Percentiles rank a stretch among this genome's conserved stretches.
These are phyloP conservation scores for Coemansia sp. DNA, from an alignment of 192 early-diverging fungal genomes.

Conservation along the genomic window DNA sequence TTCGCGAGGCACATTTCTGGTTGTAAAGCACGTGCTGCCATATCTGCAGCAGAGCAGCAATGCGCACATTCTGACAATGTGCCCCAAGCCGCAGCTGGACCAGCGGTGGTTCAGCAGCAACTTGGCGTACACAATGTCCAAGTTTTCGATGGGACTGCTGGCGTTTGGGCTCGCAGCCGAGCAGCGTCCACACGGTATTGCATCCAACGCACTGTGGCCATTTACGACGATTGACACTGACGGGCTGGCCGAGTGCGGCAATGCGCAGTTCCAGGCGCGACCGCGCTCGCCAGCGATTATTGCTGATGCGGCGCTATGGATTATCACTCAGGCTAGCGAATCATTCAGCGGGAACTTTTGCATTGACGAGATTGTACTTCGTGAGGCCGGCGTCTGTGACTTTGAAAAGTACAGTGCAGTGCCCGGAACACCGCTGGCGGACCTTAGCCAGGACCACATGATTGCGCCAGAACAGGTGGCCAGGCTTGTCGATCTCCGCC, in stretches of 20 bases:
- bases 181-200: conserved; percentile 63
- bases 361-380: conserved; percentile 76
- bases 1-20: conserved; percentile 70
- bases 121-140: conserved; percentile 62
- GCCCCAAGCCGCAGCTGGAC: conserved; percentile 65
- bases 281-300: conserved; percentile 65
- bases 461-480: conserved; percentile 29
- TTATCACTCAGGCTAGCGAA: conserved; percentile 59
- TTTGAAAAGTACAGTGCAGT: conserved; percentile 68
- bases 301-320: conserved; percentile 72
- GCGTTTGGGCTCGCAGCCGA: conserved; percentile 73
- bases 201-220: conserved; percentile 78
- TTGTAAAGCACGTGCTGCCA: conserved; percentile 66
- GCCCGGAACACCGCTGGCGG: conserved; percentile 54
- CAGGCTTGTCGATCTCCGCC: conserved; percentile 20
- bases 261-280: conserved; percentile 12
- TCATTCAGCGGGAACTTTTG: conserved; percentile 69
- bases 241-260: conserved; percentile 17
- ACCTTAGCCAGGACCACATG: conserved; percentile 62
- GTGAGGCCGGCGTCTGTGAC: conserved; percentile 67
- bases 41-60: conserved; percentile 68
- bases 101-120: conserved; percentile 64
- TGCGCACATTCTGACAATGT: conserved; percentile 73
- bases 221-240: conserved; percentile 73
- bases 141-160: conserved; percentile 69